A percentile compares a stretch with the other conserved stretches of the same genome.
Evolutionary conservation across 2,329 filamentous ascomycete genomes (phyloP).

Genomic region (Neofusicoccum cordaticola): DNA sequence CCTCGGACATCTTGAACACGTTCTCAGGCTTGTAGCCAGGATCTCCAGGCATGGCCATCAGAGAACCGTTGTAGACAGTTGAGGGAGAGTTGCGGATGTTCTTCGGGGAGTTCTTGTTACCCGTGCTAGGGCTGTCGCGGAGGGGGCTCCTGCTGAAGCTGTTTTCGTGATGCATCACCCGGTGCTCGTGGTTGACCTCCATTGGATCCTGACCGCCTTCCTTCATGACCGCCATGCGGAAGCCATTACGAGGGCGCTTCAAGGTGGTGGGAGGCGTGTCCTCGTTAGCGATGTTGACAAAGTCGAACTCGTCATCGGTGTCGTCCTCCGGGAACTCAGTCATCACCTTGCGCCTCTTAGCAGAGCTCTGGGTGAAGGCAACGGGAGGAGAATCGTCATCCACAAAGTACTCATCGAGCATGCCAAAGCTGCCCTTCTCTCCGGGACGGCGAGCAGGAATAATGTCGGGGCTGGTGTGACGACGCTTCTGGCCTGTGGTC

Average conservation of each 20-base stretch:
- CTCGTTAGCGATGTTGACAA: neutral
- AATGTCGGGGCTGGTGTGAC: neutral
- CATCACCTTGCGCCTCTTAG: neutral
- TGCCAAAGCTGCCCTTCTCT: constrained; percentile 9
- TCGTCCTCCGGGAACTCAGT: neutral
- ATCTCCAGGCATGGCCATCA: constrained; percentile 11
- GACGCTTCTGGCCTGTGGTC: neutral
- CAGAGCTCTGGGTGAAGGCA: neutral
- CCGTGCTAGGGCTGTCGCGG: neutral
- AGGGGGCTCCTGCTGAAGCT: constrained; percentile 9
- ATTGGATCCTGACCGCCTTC: constrained; percentile 4
- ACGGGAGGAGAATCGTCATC: neutral
- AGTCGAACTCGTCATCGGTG: neutral
- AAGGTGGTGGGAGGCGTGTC: neutral
- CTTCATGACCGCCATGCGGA: neutral
- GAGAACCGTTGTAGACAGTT: neutral
- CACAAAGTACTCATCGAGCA: constrained; percentile 9
- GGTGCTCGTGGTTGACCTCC: neutral
- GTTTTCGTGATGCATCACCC: constrained; percentile 1
- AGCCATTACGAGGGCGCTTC: constrained; percentile 7
- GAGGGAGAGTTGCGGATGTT: neutral
- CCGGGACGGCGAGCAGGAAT: constrained; percentile 14
- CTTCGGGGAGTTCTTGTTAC: neutral
- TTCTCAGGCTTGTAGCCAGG: constrained; percentile 12
- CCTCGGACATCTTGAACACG: constrained; percentile 9